Conservation (phyloP, 2,329 filamentous ascomycete species). For the Alternaria sp. region DNA sequence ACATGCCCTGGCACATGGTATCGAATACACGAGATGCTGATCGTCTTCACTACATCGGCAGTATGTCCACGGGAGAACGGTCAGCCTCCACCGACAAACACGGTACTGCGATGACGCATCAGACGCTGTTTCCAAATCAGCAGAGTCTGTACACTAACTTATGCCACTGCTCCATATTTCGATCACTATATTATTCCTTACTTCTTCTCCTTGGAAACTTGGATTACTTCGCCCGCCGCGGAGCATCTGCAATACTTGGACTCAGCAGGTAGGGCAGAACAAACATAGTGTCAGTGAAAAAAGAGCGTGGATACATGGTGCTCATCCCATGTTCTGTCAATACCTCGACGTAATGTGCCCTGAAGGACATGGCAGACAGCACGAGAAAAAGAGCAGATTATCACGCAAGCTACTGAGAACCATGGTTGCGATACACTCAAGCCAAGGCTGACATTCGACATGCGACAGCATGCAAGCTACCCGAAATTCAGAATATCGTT, state of each 20-base stretch:
- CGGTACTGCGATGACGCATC: neutral
- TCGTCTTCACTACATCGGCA: neutral
- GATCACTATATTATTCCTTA: neutral
- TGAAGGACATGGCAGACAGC: neutral
- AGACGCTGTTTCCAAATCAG: neutral
- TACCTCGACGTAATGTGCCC: neutral
- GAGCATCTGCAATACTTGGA: neutral
- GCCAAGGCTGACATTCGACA: neutral
- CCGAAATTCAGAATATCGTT: neutral
- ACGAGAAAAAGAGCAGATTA: neutral
- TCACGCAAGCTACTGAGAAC: neutral
- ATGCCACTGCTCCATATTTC: neutral
- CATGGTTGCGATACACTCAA: neutral
- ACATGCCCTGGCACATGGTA: neutral
- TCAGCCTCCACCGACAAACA: neutral
- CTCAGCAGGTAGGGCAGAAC: neutral
- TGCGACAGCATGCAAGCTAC: neutral
- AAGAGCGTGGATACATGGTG: neutral
- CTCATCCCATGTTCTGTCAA: neutral
- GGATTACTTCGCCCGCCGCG: neutral
- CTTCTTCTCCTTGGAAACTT: neutral
- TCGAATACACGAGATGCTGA: neutral
- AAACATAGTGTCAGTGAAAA: neutral
- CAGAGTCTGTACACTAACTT: neutral
- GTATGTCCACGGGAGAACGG: neutral